Base-by-base conservation (phyloP, 371 early-diverging fungal genomes). In the Entomophthora muscae region DNA sequence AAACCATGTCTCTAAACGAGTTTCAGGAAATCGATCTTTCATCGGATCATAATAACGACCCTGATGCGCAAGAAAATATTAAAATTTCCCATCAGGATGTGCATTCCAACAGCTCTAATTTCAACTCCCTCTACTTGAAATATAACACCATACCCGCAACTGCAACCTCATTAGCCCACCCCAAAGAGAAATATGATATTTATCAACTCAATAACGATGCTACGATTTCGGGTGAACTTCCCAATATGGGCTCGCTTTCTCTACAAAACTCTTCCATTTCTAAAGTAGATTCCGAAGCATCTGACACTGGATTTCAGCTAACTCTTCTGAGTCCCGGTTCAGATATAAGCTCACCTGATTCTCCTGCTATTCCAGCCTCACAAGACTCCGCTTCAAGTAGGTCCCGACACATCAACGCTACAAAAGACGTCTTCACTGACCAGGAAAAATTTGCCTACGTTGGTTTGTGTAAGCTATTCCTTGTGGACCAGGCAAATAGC, bases 401-500 rank as follows among this genome's bases (percentile, higher is more conserved):
- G 26, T 32, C 32, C 42, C 31, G 31, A 21, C 23, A 51, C 22
- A 61, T 61, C 17, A 32, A 51, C 12, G 53, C 53, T 13, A 64
- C 65, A 2, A 57, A 52, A 23, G 31, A 57, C 5, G 52, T 64
- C 12, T 64, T 64, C 51, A 29, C 24, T 13, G 65, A 64, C 3
- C 58, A 42, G 52, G 42, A 52, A 42, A 64, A 64, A 27, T 57
- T 64, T 58, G 65, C 65, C 33, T 64, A 64, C 30, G 42, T 64
- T 12, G 65, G 52, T 1, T n/a, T 64, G 30, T 57, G 57, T 32
- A 24, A 29, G 17, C 33, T 64, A 23, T 23, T 64, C 3, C 30
- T 64, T 3, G 52, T 58, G 13, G 58, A 64, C 1, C 27, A 3
- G 10, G 17, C 53, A 2, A 63, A 21, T 21, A 32, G 28, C 10